Evolutionary conservation across 208 protist species (phyloP), one percentile per base, ranked within the genome.

Genomic region (Leptomonas seymouri): DNA sequence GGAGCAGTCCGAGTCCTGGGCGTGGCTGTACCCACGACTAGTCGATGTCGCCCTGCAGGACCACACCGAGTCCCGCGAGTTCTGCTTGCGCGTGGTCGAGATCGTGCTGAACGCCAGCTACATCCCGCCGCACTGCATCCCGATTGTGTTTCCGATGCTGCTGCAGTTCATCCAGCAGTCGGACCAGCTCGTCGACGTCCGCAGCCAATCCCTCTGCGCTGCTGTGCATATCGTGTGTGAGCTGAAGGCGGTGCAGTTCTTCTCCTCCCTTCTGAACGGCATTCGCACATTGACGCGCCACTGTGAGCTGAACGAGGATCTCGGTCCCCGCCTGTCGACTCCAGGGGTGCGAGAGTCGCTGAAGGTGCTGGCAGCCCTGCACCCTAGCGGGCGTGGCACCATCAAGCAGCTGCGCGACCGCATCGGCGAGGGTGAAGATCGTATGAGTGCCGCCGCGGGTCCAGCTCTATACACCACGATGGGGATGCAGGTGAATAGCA

Each of bases 41-140:
- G 86, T 94, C 34, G 92, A 97, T 74, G 92, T 93, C 50, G 92
- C 90, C 18, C 68, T 97, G 44, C 92, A 95, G 65, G 92, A 97
- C 65, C 86, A 71, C 74, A 90, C 87, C 23, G 86, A 94, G 58
- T 85, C 88, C 18, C 81, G 85, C 41, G 89, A 97, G 79, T 93
- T 97, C 64, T 91, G 82, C 61, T 79, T 97, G n/a, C 86, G 90
- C 62, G 90, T 97, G 16, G 79, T 97, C 45, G 84, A 92, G 56
- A 95, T 97, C 76, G 64, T 95, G 54, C 74, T 94, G 44, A 86
- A 87, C 54, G 90, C 92, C 30, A 93, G 83, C 67, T 97, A 89
- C 77, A 95, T 95, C 79, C 92, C 92, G 20, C 85, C 90, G 15
- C 92, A 97, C 76, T 95, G 88, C 73, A 93, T 97, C 67, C 84